Evolutionary conservation across 2,329 filamentous ascomycete genomes (phyloP), one percentile per base, ranked within the genome.

Genomic region (Metarhizium humberi): DNA sequence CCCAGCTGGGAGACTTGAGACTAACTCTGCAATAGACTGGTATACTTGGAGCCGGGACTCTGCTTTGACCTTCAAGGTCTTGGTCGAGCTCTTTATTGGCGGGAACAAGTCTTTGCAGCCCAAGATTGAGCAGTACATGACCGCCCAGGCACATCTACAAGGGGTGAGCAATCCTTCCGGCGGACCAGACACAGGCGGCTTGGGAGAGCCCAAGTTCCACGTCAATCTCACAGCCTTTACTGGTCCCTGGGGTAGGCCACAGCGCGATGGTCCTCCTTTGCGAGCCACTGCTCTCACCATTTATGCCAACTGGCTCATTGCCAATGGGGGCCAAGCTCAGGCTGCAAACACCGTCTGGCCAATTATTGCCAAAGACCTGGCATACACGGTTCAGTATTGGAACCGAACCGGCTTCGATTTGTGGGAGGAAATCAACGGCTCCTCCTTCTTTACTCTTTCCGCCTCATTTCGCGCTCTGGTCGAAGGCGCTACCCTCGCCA

Each of bases 351-450:
- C 80, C 48, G 73, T 88, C 47, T 92, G 87, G 87, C 88, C 88
- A 2, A 75, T 92, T 53, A 80, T 91, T 50, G 75, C 78, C 50
- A 92, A 91, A 61, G 90, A 94, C 63, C 76, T 95, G 38, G 78
- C 77, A 48, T 94, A 92, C 59, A 83, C 90, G 6, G 78, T 83
- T 1, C 81, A 89, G 64, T 88, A 89, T 72, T 89, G 86, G 78
- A 82, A 81, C 64, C 69, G 75, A 59, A 80, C 78, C 0, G 79
- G 80, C 6, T 94, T 84, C 63, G 90, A 95, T 67, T 77, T 95
- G 3, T 94, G 90, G 90, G 90, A 94, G 67, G 90, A 94, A 67
- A 81, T 92, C 14, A 74, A 76, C 29, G 87, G 88, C 45, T 85
- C 81, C 25, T 91, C 87, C 0, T 94, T 92, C 75, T 95, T 92